Percentiles rank a stretch among this genome's conserved stretches.
These are phyloP conservation scores for Lipomyces sp. DNA, from an alignment of 805 yeast genomes.

Conservation along the genomic window DNA sequence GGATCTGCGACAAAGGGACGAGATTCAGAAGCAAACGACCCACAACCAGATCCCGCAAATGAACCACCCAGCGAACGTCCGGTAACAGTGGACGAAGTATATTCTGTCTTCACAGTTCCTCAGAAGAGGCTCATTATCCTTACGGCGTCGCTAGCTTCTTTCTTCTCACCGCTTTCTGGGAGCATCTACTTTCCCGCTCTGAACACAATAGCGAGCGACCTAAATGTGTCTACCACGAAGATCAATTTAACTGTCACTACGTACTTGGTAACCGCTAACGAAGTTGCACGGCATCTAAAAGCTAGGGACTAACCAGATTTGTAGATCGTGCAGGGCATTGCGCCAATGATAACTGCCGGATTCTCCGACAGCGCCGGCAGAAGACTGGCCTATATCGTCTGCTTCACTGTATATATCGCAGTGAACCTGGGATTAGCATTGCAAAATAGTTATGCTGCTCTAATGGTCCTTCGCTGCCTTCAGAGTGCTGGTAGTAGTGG, in stretches of 20 bases:
- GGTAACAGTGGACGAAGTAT: neutral
- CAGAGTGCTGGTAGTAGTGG: constrained; percentile 81
- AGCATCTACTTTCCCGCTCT: constrained; percentile 83
- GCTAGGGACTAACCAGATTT: neutral
- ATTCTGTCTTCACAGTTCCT: constrained; percentile 19
- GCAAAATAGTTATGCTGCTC: constrained; percentile 59
- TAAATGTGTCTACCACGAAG: constrained; percentile 58
- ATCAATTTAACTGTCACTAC: constrained; percentile 76
- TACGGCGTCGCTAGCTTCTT: constrained; percentile 54
- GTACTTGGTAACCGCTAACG: constrained; percentile 54
- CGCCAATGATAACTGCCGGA: constrained; percentile 54
- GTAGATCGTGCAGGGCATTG: constrained; percentile 22
- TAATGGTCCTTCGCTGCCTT: constrained; percentile 67
- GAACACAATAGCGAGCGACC: constrained; percentile 59
- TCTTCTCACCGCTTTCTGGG: constrained; percentile 71
- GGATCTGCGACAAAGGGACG: neutral
- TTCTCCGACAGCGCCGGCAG: constrained; percentile 75
- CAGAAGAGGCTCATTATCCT: constrained; percentile 45
- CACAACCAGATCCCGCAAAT: neutral
- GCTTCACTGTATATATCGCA: constrained; percentile 60
- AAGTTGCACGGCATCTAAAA: neutral
- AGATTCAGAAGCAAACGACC: neutral
- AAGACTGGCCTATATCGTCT: constrained; percentile 64
- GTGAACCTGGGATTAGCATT: constrained; percentile 72
- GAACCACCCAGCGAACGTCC: neutral